phyloP scores from a whole-genome alignment of 163 green algal species.

The Coccomyxa subellipsoidea region DNA sequence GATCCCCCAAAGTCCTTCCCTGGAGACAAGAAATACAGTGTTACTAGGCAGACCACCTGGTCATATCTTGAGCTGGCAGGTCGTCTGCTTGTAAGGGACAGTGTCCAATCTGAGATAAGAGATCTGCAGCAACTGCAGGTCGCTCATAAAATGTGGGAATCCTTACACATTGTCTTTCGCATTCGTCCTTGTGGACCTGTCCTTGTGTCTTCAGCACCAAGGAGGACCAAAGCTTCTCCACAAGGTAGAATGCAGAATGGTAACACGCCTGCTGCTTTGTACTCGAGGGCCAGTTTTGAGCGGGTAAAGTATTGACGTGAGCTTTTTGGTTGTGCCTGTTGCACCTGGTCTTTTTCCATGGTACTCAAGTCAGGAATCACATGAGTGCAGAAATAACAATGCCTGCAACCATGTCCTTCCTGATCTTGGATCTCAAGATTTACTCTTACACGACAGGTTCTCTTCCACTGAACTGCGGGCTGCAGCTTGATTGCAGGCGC shows the following conservation, averaged over 20 bases:
- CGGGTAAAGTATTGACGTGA: not conserved
- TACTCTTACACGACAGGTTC: no score
- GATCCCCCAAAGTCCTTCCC: constrained; percentile 14
- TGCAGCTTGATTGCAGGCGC: no score
- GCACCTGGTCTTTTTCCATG: not conserved
- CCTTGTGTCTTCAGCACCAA: not conserved
- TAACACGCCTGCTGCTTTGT: constrained; percentile 7
- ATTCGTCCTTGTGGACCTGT: not conserved
- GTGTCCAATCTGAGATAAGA: no score
- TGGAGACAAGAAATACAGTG: not conserved
- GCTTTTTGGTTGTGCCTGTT: not conserved
- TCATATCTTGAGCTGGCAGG: no score
- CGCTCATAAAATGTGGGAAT: not conserved
- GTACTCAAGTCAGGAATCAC: no score
- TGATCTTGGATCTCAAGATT: no score
- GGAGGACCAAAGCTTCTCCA: not conserved
- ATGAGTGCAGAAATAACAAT: no score
- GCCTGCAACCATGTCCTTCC: no score
- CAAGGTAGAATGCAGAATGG: not conserved
- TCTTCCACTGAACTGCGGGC: no score
- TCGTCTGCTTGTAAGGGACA: no score
- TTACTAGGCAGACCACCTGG: no score
- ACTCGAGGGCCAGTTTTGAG: not conserved
- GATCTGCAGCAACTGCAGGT: no score
- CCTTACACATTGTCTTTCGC: not conserved